phyloP scores from a whole-genome alignment of 2,329 filamentous ascomycete species.

The Ascochyta rabiei region DNA sequence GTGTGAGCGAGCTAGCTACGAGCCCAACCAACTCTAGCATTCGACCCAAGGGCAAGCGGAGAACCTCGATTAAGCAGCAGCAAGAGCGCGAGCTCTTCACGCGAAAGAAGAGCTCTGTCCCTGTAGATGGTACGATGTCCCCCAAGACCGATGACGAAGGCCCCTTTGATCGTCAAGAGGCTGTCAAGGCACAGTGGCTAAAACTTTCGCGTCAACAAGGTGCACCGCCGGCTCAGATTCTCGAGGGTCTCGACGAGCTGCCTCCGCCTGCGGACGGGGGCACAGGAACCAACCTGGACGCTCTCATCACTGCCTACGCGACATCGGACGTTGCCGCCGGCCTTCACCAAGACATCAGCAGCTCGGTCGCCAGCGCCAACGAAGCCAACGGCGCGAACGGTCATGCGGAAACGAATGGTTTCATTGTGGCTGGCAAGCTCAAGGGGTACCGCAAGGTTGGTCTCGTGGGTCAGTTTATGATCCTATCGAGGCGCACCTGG shows the following conservation, averaged over 20 bases:
- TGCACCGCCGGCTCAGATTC: constrained; percentile 62
- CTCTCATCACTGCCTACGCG: constrained; percentile 76
- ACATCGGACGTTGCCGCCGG: constrained; percentile 76
- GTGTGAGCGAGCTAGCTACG: constrained; percentile 64
- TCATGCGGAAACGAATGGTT: constrained; percentile 58
- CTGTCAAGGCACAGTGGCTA: constrained; percentile 63
- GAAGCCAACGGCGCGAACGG: constrained; percentile 71
- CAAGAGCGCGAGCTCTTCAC: constrained; percentile 93
- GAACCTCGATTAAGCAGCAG: constrained; percentile 79
- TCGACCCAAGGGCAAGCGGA: constrained; percentile 72
- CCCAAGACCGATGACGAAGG: constrained; percentile 69
- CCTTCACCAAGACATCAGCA: constrained; percentile 78
- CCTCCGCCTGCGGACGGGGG: constrained; percentile 63
- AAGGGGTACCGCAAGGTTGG: constrained; percentile 84
- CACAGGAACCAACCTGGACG: constrained; percentile 77
- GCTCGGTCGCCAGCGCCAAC: constrained; percentile 68
- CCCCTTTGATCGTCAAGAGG: constrained; percentile 57
- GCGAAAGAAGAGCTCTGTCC: constrained; percentile 69
- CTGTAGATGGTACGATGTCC: constrained; percentile 59
- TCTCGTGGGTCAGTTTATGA: constrained; percentile 80
- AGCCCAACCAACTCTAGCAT: constrained; percentile 66
- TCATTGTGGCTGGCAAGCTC: constrained; percentile 66
- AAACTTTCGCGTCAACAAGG: constrained; percentile 62
- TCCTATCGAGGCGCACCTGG: constrained; percentile 91
- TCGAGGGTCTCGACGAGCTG: constrained; percentile 72